Evolutionary conservation across 2,329 filamentous ascomycete genomes (phyloP).

Genomic region (Aspergillus texensis): DNA sequence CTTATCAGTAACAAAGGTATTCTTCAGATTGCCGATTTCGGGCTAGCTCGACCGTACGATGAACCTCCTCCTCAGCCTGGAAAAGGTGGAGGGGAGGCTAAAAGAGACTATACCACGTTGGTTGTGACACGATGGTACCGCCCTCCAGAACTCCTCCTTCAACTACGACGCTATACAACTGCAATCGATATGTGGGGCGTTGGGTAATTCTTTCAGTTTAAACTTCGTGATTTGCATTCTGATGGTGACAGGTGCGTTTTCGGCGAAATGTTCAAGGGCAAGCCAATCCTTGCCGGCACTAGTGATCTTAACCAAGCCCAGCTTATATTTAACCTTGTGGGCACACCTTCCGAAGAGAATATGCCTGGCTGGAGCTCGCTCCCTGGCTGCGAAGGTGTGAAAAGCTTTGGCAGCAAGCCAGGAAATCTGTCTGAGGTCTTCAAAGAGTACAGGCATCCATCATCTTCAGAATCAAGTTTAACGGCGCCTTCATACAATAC

Average conservation of each 20-base stretch:
- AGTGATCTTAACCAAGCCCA: constrained; percentile 89
- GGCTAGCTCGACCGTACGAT: constrained; percentile 89
- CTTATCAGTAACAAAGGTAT: constrained; percentile 93
- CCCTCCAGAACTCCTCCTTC: constrained; percentile 87
- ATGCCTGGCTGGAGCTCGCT: constrained; percentile 91
- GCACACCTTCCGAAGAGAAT: constrained; percentile 81
- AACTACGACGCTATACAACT: constrained; percentile 89
- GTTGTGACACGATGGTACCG: constrained; percentile 98
- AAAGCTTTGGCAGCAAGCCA: constrained; percentile 60
- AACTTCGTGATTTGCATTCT: constrained; percentile 15
- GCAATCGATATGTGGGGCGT: constrained; percentile 99
- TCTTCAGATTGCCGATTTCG: constrained; percentile 96
- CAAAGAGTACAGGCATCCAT: constrained; percentile 60
- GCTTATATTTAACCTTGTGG: constrained; percentile 90
- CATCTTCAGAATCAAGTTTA: background rate
- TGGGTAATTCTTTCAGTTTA: constrained; percentile 61
- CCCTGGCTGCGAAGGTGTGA: constrained; percentile 77
- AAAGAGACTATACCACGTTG: constrained; percentile 90
- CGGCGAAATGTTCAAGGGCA: constrained; percentile 93
- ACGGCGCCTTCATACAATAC: background rate
- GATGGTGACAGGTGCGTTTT: constrained; percentile 77
- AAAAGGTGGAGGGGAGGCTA: constrained; percentile 78
- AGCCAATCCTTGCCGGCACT: constrained; percentile 87
- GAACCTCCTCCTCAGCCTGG: constrained; percentile 77
- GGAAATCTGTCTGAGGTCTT: constrained; percentile 75